Evolutionary conservation across 1,284 basidiomycete species (phyloP), one percentile per base, ranked within the genome.

Genomic region (Papiliotrema fonsecae): DNA sequence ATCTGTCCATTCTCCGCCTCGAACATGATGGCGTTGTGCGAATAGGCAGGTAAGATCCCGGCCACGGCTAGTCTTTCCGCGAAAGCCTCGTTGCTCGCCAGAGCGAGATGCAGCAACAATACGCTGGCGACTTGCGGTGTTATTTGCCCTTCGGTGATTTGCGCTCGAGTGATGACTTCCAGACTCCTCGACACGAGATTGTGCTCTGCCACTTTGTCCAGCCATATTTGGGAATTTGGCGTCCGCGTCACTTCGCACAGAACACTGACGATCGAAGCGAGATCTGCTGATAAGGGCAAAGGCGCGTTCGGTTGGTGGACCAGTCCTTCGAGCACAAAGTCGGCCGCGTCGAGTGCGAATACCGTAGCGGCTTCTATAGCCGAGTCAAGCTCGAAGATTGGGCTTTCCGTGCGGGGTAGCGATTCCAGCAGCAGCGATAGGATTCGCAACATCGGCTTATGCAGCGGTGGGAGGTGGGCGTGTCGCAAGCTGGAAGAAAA

Each of bases 1-100:
- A 94, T 81, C 45, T 78, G 69, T 2, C 88, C 90, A 6, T 81
- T 77, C 59, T 86, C 86, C 49, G 91, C 83, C 9, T 82, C 81
- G 18, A 80, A 75, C 37, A 83, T 87, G 58, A 96, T 82, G 41
- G 79, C 80, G 66, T 89, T 93, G 64, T 87, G 86, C 60, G 84
- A 84, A 67, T 94, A 88, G 0, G 88, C 86, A 0, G 84, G 76
- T 25, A 96, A 76, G 1, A 91, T 76, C 31, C 89, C 89, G 54
- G 87, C 87, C 58, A 85, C 83, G 2, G 89, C 89, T 22, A 96
- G 80, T 51, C 86, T 77, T 69, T 96, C 91, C 2, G 91, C 88
- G 1, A 88, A 83, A 1, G 81, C 77, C 0, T 83, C 80, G 45
- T 86, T 79, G 45, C 81, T 81, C 4, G 88, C 87, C n/a, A 97